Evolutionary conservation across 108 stramenopile genomes (phyloP).

Genomic region (Conticribra weissflogii): DNA sequence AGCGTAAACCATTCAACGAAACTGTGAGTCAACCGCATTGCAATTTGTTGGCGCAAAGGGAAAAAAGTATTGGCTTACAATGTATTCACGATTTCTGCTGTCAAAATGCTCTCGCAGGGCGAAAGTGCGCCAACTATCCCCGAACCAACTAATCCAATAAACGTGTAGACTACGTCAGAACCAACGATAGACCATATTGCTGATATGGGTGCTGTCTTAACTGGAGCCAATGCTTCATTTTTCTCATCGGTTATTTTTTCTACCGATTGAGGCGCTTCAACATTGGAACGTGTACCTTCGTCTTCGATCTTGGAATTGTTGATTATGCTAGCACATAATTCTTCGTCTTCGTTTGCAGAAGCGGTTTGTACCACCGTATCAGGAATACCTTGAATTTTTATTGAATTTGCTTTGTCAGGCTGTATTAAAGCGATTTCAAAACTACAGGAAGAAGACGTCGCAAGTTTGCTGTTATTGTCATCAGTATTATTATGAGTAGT

Average conservation of each 20-base stretch:
- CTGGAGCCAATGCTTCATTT: background rate
- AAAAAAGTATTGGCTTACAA: too few species aligned
- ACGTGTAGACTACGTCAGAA: constrained; percentile 17
- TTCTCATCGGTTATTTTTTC: constrained; percentile 6
- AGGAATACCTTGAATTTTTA: too few species aligned
- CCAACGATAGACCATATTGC: constrained; percentile 23
- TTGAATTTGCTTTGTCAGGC: too few species aligned
- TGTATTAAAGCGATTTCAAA: too few species aligned
- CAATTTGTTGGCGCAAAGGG: too few species aligned
- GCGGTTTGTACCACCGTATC: background rate
- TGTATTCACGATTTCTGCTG: constrained; percentile 37
- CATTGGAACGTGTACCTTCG: background rate
- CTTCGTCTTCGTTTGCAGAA: background rate
- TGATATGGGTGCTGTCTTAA: constrained; percentile 27
- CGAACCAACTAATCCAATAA: constrained; percentile 28
- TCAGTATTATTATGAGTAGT: too few species aligned
- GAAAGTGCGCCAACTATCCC: constrained; percentile 36
- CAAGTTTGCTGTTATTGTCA: too few species aligned
- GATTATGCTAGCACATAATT: background rate
- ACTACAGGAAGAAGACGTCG: too few species aligned
- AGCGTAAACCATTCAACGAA: too few species aligned
- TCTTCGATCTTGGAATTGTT: background rate
- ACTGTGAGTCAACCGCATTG: too few species aligned
- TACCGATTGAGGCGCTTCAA: background rate
- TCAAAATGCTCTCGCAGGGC: constrained; percentile 47